These are phyloP conservation scores for Arthrinium puccinioides DNA, from an alignment of 2,329 filamentous ascomycete species.

Conservation along the genomic window DNA sequence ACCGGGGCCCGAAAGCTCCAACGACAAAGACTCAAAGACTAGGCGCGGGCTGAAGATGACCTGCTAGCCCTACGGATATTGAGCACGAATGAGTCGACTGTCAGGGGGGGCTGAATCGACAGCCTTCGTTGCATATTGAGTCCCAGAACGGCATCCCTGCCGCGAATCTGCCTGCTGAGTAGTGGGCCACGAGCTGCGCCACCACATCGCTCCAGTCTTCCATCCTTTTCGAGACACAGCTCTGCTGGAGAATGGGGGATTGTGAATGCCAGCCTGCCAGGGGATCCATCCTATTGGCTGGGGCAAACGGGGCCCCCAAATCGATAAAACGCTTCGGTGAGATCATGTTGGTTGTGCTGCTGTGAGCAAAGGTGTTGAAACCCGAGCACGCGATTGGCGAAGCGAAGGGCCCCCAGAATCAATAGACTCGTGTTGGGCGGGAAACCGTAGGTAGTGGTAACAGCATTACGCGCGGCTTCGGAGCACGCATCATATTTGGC, in stretches of 20 bases:
- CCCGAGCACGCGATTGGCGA: no score
- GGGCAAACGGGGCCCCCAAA: background rate
- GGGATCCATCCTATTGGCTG: background rate
- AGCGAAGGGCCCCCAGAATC: background rate
- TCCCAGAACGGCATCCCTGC: background rate
- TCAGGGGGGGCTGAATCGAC: background rate
- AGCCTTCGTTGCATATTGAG: background rate
- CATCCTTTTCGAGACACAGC: no score
- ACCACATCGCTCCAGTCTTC: slow-evolving; percentile 13
- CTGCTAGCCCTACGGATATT: no score
- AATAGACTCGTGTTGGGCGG: background rate
- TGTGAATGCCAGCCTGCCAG: background rate
- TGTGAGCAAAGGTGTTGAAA: background rate
- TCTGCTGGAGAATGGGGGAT: background rate
- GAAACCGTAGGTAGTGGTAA: background rate
- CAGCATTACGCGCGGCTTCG: background rate
- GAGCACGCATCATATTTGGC: no score
- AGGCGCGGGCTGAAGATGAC: no score
- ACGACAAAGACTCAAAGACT: no score
- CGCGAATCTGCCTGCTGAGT: background rate
- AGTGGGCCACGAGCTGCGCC: slow-evolving; percentile 10
- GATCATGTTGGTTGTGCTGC: background rate
- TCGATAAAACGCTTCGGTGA: background rate
- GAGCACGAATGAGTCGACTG: no score
- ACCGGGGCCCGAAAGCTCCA: no score